Evolutionary conservation across 805 yeast genomes (phyloP).

Genomic region (Cyberlindnera galapagoensis): DNA sequence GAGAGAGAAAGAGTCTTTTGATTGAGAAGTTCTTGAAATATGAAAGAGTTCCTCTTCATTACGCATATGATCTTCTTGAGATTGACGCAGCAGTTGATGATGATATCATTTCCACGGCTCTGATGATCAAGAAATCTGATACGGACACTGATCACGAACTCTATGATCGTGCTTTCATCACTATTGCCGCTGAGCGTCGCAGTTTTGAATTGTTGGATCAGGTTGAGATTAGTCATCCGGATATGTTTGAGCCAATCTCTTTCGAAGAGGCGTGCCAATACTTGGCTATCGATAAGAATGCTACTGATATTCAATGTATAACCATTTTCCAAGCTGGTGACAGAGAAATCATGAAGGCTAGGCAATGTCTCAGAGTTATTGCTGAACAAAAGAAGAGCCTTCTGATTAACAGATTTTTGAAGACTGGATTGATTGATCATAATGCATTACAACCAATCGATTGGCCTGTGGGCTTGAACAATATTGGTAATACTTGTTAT

Average conservation of each 20-base stretch:
- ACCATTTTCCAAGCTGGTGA: conserved; percentile 43
- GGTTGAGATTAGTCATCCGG: conserved; percentile 33
- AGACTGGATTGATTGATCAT: conserved; percentile 57
- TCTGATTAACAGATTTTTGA: conserved; percentile 48
- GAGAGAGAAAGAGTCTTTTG: conserved; percentile 29
- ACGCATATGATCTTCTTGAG: conserved; percentile 48
- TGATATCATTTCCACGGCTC: conserved; percentile 72
- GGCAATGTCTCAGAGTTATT: conserved; percentile 50
- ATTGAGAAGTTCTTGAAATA: conserved; percentile 34
- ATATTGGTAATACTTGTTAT: conserved; percentile 95
- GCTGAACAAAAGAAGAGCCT: conserved; percentile 50
- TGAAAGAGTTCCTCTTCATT: conserved; percentile 40
- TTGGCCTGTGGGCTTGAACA: conserved; percentile 90
- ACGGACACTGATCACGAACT: conserved; percentile 33
- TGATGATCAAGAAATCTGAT: conserved; percentile 57
- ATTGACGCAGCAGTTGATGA: conserved; percentile 50
- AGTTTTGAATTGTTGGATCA: conserved; percentile 53
- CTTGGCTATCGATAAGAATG: conserved; percentile 43
- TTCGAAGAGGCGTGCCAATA: conserved; percentile 38
- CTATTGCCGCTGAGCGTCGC: conserved; percentile 53
- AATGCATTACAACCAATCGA: conserved; percentile 51
- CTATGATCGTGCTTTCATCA: conserved; percentile 49
- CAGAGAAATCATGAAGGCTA: conserved; percentile 46
- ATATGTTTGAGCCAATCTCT: conserved; percentile 22
- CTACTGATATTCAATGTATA: conserved; percentile 53